Conservation (phyloP, 2,329 filamentous ascomycete genomes). For the Aureobasidium leucospermi region DNA sequence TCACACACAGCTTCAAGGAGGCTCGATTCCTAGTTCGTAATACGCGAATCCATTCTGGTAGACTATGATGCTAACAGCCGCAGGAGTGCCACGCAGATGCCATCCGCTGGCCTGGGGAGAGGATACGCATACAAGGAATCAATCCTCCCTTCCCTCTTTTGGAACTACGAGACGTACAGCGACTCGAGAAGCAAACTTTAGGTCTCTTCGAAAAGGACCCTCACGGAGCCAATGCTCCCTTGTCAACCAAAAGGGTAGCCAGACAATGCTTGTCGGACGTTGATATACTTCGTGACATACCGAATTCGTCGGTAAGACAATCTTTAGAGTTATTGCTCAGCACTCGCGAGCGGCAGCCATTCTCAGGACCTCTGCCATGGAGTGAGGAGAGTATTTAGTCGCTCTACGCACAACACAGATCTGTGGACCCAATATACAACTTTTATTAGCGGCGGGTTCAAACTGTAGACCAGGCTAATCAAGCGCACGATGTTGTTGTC, state of each 20-base stretch:
- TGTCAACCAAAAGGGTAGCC: background rate
- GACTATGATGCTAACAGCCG: background rate
- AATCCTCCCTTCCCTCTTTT: constrained; percentile 33
- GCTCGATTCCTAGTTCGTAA: constrained; percentile 30
- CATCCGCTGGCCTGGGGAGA: constrained; percentile 35
- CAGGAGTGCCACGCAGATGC: constrained; percentile 31
- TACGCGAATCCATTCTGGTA: no score
- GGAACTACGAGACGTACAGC: constrained; percentile 1
- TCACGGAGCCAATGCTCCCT: background rate
- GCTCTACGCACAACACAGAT: no score
- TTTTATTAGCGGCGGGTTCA: no score
- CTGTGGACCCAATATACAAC: no score
- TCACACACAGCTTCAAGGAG: constrained; percentile 43
- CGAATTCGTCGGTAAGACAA: background rate
- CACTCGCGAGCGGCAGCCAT: background rate
- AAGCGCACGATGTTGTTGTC: no score
- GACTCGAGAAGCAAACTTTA: background rate
- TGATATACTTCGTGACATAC: background rate
- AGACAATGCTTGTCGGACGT: background rate
- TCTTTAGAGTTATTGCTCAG: background rate
- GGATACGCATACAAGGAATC: constrained; percentile 37
- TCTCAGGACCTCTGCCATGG: background rate
- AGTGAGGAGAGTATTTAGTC: background rate
- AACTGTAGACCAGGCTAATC: background rate
- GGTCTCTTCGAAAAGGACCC: constrained; percentile 1